phyloP scores from a whole-genome alignment of 179 eudicot genomes.

The Nepenthes alata region DNA sequence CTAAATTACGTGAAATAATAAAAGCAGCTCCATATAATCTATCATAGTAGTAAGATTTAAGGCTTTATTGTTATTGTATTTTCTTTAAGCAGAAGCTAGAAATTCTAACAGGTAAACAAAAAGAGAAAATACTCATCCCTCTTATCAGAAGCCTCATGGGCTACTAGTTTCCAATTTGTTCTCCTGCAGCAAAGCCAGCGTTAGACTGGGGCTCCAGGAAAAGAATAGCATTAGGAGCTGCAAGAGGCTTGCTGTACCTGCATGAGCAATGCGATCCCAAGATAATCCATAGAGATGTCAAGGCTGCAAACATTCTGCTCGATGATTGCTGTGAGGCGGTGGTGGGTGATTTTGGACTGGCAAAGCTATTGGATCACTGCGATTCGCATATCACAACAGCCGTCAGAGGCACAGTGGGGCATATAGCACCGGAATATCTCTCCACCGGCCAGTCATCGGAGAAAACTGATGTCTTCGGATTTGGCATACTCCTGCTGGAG shows the following conservation, averaged over 20 bases:
- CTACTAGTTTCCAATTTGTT: neutral
- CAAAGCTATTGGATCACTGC: constrained; percentile 69
- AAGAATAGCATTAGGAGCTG: constrained; percentile 71
- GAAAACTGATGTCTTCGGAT: constrained; percentile 82
- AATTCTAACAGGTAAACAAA: too few species aligned
- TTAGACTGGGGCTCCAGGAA: constrained; percentile 75
- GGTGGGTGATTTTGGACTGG: constrained; percentile 85
- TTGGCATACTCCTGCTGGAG: constrained; percentile 74
- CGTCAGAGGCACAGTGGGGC: constrained; percentile 84
- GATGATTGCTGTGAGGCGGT: constrained; percentile 70
- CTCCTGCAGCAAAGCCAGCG: constrained; percentile 57
- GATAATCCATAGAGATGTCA: constrained; percentile 83
- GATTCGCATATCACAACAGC: constrained; percentile 88
- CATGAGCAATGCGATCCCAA: constrained; percentile 93
- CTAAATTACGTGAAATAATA: too few species aligned
- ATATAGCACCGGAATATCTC: constrained; percentile 83
- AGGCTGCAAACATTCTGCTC: constrained; percentile 80
- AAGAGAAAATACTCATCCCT: neutral
- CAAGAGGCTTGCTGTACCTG: constrained; percentile 63
- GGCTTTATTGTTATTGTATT: too few species aligned
- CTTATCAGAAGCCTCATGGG: neutral
- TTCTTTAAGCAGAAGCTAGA: too few species aligned
- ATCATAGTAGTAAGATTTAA: too few species aligned
- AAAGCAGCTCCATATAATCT: too few species aligned
- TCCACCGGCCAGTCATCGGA: constrained; percentile 89